A percentile compares a stretch with the other conserved stretches of the same genome.
These are phyloP conservation scores for Penicillium bialowiezense DNA, from an alignment of 495 filamentous ascomycete species.

Conservation along the genomic window DNA sequence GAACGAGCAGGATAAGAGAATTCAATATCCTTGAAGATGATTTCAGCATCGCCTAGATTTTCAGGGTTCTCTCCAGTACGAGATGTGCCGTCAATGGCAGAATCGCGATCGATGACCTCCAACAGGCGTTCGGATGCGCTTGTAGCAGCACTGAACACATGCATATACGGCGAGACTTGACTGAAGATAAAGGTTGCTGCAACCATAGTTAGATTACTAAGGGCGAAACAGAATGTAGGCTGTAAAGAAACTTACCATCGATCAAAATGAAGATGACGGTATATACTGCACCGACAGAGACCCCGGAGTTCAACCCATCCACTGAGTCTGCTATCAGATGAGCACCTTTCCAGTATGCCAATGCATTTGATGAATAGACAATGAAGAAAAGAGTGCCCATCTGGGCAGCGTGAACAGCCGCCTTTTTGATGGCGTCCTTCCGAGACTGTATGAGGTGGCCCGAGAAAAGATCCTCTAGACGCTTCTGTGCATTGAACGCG, in stretches of 20 bases:
- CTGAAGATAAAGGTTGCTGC: slow-evolving; percentile 57
- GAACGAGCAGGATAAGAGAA: slow-evolving; percentile 61
- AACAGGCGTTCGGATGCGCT: slow-evolving; percentile 49
- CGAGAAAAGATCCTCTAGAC: slow-evolving; percentile 51
- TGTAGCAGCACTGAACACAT: slow-evolving; percentile 52
- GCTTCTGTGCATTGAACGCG: slow-evolving; percentile 39
- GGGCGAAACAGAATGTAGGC: background rate
- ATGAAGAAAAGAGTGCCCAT: slow-evolving; percentile 63
- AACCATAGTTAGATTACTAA: background rate
- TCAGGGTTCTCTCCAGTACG: too few relatives aligned
- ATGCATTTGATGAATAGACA: slow-evolving; percentile 56
- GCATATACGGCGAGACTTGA: slow-evolving; percentile 58
- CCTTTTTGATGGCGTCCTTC: slow-evolving; percentile 52
- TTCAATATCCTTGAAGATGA: slow-evolving; percentile 17
- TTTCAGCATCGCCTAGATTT: too few relatives aligned
- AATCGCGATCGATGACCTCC: slow-evolving; percentile 47
- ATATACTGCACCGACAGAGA: slow-evolving; percentile 54
- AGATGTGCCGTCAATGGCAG: slow-evolving; percentile 43
- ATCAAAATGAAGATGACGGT: slow-evolving; percentile 63
- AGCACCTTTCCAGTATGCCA: slow-evolving; percentile 65
- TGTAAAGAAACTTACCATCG: slow-evolving; percentile 44
- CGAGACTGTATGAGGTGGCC: slow-evolving; percentile 37
- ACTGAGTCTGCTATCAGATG: slow-evolving; percentile 47
- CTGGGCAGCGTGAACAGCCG: slow-evolving; percentile 50
- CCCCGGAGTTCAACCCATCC: slow-evolving; percentile 20